These are phyloP conservation scores for Starmera pachycereana DNA, from an alignment of 805 yeast genomes.

Conservation along the genomic window DNA sequence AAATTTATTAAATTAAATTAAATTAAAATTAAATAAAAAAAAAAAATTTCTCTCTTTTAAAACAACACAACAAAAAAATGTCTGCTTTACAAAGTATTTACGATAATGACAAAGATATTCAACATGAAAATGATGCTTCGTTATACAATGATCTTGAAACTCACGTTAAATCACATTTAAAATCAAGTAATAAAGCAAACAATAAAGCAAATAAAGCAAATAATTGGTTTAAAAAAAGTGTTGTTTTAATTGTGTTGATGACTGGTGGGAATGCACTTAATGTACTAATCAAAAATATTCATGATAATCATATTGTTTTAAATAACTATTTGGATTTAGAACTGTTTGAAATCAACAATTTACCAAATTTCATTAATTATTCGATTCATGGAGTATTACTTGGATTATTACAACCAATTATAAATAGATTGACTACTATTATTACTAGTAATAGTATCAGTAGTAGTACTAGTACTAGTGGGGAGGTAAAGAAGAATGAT, in stretches of 20 bases:
- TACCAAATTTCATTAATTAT: conserved; percentile 21
- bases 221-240: background rate
- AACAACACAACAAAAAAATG: conserved; percentile 4
- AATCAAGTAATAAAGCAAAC: too few species aligned
- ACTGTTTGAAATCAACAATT: background rate
- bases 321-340: too few species aligned
- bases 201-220: too few species aligned
- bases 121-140: conserved; percentile 2
- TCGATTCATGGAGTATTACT: conserved; percentile 47
- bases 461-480: too few species aligned
- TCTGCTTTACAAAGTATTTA: background rate
- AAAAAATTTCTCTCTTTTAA: too few species aligned
- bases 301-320: conserved; percentile 36
- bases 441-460: too few species aligned
- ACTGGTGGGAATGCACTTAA: conserved; percentile 43
- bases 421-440: conserved; percentile 13
- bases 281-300: conserved; percentile 40
- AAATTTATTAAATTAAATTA: too few species aligned
- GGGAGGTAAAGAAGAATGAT: background rate
- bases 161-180: too few species aligned
- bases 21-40: too few species aligned
- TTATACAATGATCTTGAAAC: background rate
- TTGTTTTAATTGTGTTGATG: conserved; percentile 21
- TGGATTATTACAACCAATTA: conserved; percentile 42
- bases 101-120: conserved; percentile 2